phyloP scores from a whole-genome alignment of 1,284 basidiomycete species.

The Microbotryum saponariae region DNA sequence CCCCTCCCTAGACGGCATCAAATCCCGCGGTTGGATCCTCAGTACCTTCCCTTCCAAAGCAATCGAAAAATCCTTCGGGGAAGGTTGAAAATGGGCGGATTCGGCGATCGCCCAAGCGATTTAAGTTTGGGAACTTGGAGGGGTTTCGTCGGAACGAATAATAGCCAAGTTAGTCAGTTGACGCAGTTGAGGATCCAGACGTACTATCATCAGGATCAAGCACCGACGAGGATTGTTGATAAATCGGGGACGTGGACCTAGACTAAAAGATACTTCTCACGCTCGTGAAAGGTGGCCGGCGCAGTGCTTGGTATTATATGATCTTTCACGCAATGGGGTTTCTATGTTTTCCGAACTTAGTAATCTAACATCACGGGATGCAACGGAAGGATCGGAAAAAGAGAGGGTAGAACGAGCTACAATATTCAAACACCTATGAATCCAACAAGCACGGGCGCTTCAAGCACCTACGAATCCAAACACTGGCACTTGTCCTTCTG shows the following conservation, averaged over 20 bases:
- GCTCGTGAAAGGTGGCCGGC: too few species aligned
- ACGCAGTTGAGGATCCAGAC: constrained; percentile 51
- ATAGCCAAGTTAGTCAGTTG: constrained; percentile 60
- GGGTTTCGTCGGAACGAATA: constrained; percentile 61
- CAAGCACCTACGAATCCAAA: constrained; percentile 9
- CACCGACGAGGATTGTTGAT: too few species aligned
- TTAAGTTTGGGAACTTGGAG: constrained; percentile 53
- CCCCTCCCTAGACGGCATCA: constrained; percentile 58
- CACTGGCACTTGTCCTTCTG: constrained; percentile 31
- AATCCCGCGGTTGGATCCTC: constrained; percentile 54
- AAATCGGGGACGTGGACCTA: too few species aligned
- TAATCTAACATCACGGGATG: too few species aligned
- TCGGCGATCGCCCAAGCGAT: constrained; percentile 55
- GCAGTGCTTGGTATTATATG: too few species aligned
- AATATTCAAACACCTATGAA: background rate
- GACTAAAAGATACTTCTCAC: too few species aligned
- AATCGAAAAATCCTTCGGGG: constrained; percentile 36
- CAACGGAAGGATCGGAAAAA: too few species aligned
- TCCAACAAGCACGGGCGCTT: constrained; percentile 5
- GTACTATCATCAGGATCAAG: too few species aligned
- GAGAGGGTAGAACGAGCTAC: too few species aligned
- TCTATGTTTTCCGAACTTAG: too few species aligned
- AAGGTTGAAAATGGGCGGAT: constrained; percentile 19
- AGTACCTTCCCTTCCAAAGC: constrained; percentile 48
- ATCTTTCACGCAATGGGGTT: too few species aligned